A percentile compares a stretch with the other conserved stretches of the same genome.
Conservation (phyloP, 139 green algal species). For the Tetradesmus obliquus region DNA sequence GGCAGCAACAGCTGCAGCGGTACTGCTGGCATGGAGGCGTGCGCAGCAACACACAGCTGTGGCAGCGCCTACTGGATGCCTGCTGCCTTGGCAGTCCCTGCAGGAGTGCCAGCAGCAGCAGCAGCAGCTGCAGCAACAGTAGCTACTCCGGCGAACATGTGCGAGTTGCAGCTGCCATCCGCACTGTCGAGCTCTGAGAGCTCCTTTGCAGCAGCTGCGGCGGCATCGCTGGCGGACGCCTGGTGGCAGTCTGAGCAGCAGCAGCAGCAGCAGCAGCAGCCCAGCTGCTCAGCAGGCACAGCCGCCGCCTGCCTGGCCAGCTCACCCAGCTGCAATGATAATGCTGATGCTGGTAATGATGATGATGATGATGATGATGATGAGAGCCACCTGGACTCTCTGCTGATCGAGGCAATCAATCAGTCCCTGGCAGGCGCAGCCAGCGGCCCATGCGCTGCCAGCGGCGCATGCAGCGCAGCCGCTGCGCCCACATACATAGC, state of each 20-base stretch:
- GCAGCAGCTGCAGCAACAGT: too few relatives aligned
- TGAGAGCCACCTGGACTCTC: too few relatives aligned
- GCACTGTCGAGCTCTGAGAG: neutral
- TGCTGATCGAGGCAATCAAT: too few relatives aligned
- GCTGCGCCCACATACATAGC: neutral
- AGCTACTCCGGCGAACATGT: too few relatives aligned
- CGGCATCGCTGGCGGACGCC: too few relatives aligned
- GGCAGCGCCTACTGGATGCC: too few relatives aligned
- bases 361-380: neutral
- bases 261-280: neutral
- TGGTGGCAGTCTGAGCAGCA: neutral
- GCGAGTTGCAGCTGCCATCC: neutral
- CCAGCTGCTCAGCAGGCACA: neutral
- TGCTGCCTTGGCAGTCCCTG: too few relatives aligned
- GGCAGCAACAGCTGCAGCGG: too few relatives aligned
- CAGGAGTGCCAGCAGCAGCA: too few relatives aligned
- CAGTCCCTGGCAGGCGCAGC: neutral
- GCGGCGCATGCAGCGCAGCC: neutral
- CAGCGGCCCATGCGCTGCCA: neutral
- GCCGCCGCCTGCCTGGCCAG: neutral
- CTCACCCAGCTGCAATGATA: neutral
- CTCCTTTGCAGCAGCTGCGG: neutral
- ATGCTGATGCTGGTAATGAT: neutral
- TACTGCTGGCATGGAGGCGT: too few relatives aligned
- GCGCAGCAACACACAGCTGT: too few relatives aligned